These are phyloP conservation scores for Limonium bicolor DNA, from an alignment of 148 eudicot species.

Conservation along the genomic window DNA sequence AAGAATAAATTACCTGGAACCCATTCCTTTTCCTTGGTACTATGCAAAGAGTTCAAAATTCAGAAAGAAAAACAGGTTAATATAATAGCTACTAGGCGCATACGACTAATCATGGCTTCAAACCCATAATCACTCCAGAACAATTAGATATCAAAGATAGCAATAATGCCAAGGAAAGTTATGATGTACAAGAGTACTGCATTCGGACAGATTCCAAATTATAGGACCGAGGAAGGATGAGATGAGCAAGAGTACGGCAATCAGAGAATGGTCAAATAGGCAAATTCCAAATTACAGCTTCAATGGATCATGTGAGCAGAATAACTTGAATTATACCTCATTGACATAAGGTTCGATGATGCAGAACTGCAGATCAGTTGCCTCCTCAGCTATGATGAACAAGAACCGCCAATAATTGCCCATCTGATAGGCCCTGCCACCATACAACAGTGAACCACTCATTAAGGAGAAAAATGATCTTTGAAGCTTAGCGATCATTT, in stretches of 20 bases:
- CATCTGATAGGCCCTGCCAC: constrained; percentile 45
- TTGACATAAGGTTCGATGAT: constrained; percentile 49
- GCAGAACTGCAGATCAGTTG: constrained; percentile 63
- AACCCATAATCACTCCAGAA: too few species aligned
- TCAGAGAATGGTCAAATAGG: background rate
- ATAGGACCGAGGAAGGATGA: background rate
- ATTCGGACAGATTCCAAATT: background rate
- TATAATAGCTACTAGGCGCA: background rate
- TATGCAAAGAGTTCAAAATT: background rate
- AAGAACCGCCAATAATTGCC: constrained; percentile 78
- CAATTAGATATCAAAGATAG: too few species aligned
- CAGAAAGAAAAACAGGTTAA: background rate
- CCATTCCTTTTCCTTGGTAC: background rate
- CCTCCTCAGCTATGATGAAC: constrained; percentile 36
- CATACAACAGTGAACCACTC: background rate
- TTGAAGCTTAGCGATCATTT: background rate
- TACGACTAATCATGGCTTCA: too few species aligned
- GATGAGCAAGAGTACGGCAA: background rate
- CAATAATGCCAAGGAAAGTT: background rate
- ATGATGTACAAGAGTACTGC: background rate
- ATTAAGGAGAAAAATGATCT: background rate
- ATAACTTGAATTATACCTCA: constrained; percentile 31
- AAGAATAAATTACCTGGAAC: background rate
- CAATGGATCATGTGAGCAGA: background rate
- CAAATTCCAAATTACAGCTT: background rate